Evolutionary conservation across 805 yeast species (phyloP).

Genomic region (Naumovozyma baii): DNA sequence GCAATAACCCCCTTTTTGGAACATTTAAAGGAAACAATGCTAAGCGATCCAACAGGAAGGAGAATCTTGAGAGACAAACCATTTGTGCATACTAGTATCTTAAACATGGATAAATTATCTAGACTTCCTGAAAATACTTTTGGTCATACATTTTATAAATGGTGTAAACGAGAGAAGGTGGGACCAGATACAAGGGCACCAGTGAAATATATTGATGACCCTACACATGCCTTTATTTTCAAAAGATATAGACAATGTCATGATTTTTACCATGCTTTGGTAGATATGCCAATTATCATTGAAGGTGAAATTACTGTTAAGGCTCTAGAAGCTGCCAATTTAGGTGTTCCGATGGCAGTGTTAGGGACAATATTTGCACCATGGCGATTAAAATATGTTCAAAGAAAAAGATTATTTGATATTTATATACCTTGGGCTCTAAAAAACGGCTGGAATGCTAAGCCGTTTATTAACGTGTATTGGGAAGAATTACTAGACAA

Average conservation of each 20-base stretch:
- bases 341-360: conserved; percentile 93
- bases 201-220: conserved; percentile 80
- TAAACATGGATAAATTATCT: conserved; percentile 53
- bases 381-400: conserved; percentile 53
- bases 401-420: conserved; percentile 52
- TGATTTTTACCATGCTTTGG: conserved; percentile 89
- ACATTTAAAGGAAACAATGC: conserved; percentile 60
- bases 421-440: conserved; percentile 86
- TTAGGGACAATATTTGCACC: conserved; percentile 89
- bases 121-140: conserved; percentile 57
- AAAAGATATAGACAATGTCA: conserved; percentile 94
- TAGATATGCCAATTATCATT: conserved; percentile 79
- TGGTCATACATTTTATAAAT: conserved; percentile 68
- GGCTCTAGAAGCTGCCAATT: conserved; percentile 82
- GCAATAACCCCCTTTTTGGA: conserved; percentile 63
- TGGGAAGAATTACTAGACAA: conserved; percentile 79
- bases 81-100: conserved; percentile 61
- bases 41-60: conserved; percentile 66
- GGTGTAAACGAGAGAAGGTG: conserved; percentile 82
- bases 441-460: conserved; percentile 57
- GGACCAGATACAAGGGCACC: conserved; percentile 89
- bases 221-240: conserved; percentile 84
- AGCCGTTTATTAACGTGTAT: conserved; percentile 75
- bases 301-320: conserved; percentile 97
- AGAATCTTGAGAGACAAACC: conserved; percentile 72